Conservation (phyloP, 306 rosid species). For the Trichosanthes cucumerina region DNA sequence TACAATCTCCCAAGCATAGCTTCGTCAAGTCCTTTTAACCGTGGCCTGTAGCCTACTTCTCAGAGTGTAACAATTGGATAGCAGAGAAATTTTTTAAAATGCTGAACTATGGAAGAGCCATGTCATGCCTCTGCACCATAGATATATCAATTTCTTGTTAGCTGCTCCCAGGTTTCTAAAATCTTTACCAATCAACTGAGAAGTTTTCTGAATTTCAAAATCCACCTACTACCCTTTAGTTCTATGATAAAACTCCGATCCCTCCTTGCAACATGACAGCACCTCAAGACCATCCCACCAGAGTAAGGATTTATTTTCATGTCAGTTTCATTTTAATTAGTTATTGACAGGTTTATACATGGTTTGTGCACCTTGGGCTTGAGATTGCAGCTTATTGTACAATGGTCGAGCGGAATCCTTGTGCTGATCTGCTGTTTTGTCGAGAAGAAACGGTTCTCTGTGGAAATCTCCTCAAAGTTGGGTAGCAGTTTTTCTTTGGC, state of each 20-base stretch:
- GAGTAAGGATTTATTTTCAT: conserved; percentile 53
- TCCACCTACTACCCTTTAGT: neutral
- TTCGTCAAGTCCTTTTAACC: neutral
- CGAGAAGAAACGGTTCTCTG: conserved; percentile 66
- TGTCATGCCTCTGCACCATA: neutral
- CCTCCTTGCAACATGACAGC: conserved; percentile 22
- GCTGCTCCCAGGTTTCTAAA: neutral
- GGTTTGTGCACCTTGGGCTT: conserved; percentile 76
- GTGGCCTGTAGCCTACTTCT: neutral
- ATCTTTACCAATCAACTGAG: neutral
- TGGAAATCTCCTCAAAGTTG: conserved; percentile 59
- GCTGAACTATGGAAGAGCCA: neutral
- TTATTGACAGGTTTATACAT: conserved; percentile 82
- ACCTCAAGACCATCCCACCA: conserved; percentile 30
- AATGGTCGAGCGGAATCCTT: conserved; percentile 88
- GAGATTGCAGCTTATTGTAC: conserved; percentile 99
- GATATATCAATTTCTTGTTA: neutral
- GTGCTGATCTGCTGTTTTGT: conserved; percentile 83
- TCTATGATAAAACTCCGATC: neutral
- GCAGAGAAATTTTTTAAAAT: neutral
- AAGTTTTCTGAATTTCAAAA: neutral
- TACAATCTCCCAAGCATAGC: neutral
- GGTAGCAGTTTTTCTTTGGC: conserved; percentile 93
- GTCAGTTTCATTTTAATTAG: conserved; percentile 59
- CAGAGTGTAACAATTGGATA: neutral